Conservation (phyloP, 257 asterid species). For the Solanum tarijense region DNA sequence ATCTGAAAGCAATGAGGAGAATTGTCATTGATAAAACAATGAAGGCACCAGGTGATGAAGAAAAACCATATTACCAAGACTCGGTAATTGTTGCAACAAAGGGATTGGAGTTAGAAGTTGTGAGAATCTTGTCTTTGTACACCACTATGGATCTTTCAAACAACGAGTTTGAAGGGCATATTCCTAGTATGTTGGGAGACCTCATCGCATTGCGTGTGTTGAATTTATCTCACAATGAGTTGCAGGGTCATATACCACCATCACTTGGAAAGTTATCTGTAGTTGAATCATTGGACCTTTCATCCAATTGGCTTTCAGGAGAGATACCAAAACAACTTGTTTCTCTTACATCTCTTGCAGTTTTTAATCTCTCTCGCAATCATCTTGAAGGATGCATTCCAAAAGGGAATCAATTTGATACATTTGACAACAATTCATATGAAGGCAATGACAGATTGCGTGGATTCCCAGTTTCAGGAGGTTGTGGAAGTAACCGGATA, state of each 20-base stretch:
- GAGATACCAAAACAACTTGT: neutral
- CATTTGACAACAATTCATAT: neutral
- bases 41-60: neutral
- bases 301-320: neutral
- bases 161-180: neutral
- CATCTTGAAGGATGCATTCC: neutral
- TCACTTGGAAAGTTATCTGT: neutral
- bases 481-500: neutral
- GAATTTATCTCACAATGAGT: neutral
- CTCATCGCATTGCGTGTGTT: neutral
- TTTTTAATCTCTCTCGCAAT: neutral
- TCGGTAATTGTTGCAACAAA: neutral
- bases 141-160: neutral
- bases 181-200: neutral
- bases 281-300: neutral
- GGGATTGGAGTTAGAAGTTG: neutral
- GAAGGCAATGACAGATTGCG: neutral
- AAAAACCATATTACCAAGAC: neutral
- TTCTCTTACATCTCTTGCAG: neutral
- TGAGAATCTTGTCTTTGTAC: neutral
- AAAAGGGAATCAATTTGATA: neutral
- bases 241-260: neutral
- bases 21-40: neutral
- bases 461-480: neutral
- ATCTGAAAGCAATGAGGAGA: neutral